Percentiles rank a stretch among this genome's conserved stretches.
Conservation (phyloP, 2,329 filamentous ascomycete species). For the Acarospora socialis region DNA sequence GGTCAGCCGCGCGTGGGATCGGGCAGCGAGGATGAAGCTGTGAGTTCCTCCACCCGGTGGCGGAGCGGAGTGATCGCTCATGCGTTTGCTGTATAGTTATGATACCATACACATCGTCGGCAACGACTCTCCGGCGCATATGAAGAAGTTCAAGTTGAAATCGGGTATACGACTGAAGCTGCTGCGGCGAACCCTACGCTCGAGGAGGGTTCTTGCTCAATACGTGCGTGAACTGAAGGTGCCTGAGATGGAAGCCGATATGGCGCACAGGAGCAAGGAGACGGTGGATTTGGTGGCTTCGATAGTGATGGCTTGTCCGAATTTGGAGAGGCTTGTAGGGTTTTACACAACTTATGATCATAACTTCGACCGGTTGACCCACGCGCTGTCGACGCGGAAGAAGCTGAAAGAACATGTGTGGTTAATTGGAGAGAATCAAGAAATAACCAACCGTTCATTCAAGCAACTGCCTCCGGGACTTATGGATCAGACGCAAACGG, state of each 20-base stretch:
- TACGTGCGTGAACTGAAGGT: conserved; percentile 40
- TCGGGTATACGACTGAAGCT: conserved; percentile 38
- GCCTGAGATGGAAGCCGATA: conserved; percentile 27
- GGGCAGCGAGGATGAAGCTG: conserved; percentile 35
- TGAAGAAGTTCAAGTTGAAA: conserved; percentile 35
- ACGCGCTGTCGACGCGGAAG: conserved; percentile 40
- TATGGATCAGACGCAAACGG: conserved; percentile 35
- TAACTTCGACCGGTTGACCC: conserved; percentile 39
- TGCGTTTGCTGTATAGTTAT: conserved; percentile 27
- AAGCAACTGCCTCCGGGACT: conserved; percentile 26
- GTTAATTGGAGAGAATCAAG: conserved; percentile 35
- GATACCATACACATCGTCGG: conserved; percentile 34
- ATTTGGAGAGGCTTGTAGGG: conserved; percentile 40
- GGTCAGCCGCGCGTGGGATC: conserved; percentile 43
- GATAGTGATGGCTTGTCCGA: conserved; percentile 44
- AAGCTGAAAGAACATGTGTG: conserved; percentile 42
- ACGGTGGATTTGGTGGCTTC: conserved; percentile 38
- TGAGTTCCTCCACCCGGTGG: conserved; percentile 22
- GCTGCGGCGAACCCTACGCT: conserved; percentile 39
- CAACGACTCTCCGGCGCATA: conserved; percentile 30
- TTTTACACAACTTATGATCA: conserved; percentile 39
- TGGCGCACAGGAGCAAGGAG: conserved; percentile 31
- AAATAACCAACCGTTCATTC: conserved; percentile 24
- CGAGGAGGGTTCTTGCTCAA: conserved; percentile 35
- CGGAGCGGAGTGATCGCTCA: conserved; percentile 14